Conservation (phyloP, 495 filamentous ascomycete species). For the Talaromyces nanjingensis region DNA sequence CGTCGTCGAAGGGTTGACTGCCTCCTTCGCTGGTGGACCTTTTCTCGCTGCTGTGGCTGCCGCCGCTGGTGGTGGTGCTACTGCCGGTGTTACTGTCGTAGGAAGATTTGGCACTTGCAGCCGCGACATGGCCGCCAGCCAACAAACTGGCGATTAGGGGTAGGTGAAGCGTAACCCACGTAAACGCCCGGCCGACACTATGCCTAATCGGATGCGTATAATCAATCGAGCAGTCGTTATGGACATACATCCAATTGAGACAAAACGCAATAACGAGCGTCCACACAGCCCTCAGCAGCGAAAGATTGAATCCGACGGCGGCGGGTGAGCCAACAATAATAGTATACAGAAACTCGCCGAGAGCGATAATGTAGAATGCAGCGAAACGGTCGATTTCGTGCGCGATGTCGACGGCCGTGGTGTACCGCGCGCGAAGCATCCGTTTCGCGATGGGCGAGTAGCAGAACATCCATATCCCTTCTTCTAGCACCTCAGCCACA, state of each 20-base stretch:
- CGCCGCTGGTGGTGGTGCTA: neutral
- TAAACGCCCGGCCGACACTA: constrained; percentile 24
- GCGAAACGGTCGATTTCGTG: constrained; percentile 42
- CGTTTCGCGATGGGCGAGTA: constrained; percentile 27
- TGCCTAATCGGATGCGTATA: constrained; percentile 29
- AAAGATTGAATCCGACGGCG: constrained; percentile 29
- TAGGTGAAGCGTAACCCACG: constrained; percentile 31
- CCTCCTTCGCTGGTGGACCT: neutral
- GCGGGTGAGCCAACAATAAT: constrained; percentile 34
- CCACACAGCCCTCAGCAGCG: constrained; percentile 31
- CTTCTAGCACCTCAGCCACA: constrained; percentile 28
- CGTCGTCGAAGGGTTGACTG: constrained; percentile 15
- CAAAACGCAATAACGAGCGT: constrained; percentile 40
- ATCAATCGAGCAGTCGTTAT: constrained; percentile 29
- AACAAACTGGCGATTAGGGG: constrained; percentile 31
- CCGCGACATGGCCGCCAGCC: constrained; percentile 34
- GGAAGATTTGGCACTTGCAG: constrained; percentile 13
- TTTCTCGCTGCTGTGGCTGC: neutral
- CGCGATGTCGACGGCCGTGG: constrained; percentile 34
- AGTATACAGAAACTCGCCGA: constrained; percentile 40
- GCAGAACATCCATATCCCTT: constrained; percentile 25
- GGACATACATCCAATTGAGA: constrained; percentile 36
- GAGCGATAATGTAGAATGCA: constrained; percentile 44
- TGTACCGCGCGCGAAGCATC: constrained; percentile 27
- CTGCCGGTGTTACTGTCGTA: neutral